Evolutionary conservation across 257 asterid species (phyloP).

Genomic region (Przewalskia tangutica): DNA sequence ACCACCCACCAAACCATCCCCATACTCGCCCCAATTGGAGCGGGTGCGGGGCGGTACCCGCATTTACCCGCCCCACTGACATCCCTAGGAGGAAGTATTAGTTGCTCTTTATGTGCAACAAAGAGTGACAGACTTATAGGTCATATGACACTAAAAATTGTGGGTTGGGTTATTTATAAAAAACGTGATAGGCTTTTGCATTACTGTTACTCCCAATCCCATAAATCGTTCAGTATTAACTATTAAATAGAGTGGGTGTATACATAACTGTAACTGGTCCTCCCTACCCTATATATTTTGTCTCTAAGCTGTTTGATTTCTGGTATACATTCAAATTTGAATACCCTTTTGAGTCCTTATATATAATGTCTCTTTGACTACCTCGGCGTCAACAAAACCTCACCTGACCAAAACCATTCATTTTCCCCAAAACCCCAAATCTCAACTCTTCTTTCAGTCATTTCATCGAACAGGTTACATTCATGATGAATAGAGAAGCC

Average conservation of each 20-base stretch:
- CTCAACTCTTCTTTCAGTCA: conserved; percentile 23
- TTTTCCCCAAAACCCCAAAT: neutral
- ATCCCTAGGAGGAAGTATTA: too few relatives aligned
- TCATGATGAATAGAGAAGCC: conserved; percentile 34
- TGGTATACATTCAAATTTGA: conserved; percentile 17
- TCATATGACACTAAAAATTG: neutral
- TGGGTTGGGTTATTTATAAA: neutral
- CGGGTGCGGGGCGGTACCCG: too few relatives aligned
- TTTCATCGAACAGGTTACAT: conserved; percentile 33
- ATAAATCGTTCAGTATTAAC: neutral
- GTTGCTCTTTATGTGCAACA: neutral
- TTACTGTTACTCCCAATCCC: conserved; percentile 16
- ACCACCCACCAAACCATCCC: too few relatives aligned
- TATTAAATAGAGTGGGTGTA: neutral
- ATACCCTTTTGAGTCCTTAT: conserved; percentile 19
- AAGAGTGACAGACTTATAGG: neutral
- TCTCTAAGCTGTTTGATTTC: conserved; percentile 43
- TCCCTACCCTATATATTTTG: conserved; percentile 22
- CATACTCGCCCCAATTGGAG: too few relatives aligned
- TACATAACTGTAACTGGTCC: conserved; percentile 5
- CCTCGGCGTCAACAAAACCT: conserved; percentile 52
- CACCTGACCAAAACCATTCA: conserved; percentile 40
- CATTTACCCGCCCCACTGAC: too few relatives aligned
- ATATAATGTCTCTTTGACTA: conserved; percentile 49
- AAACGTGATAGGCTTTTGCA: conserved; percentile 5